Base-by-base conservation (phyloP, 495 filamentous ascomycete genomes). In the Trichoderma parareesei region DNA sequence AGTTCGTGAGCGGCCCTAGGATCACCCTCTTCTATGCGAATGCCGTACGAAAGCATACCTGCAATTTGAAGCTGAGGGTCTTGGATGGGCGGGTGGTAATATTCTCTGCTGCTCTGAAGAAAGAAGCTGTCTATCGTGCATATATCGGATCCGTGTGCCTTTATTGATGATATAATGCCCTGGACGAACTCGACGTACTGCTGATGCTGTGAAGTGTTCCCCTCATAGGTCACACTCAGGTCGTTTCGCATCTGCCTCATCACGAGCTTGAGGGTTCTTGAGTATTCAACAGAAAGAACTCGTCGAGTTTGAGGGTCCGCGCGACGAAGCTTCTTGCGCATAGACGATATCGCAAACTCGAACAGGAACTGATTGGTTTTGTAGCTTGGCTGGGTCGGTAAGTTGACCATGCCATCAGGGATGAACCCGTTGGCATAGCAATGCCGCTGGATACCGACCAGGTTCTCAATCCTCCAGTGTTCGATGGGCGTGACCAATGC, bases 161-260 rank as follows among this genome's bases (percentile, higher is more conserved):
- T 76, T 62, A 84, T 77, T 37, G 78, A 68, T 1, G 73, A 74
- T 66, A 81, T 75, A 43, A 79, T 70, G 11, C 69, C 69, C n/a
- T 77, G 74, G 13, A 78, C 76, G 62, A 81, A 82, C 13, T 69
- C 69, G 38, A 83, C 71, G 67, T 81, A 78, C 20, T 66, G 37
- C 13, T 67, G 66, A 41, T 83, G 80, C 44, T 75, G 72, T 27
- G 46, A 42, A 0, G 71, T 64, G 11, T 72, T 67, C 5, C 70
- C 27, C 27, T 27, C 53, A 0, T 64, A 67, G 37, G 79, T 67
- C 0, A 70, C 68, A 27, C 74, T 69, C 0, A 84, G 71, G 64
- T 81, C 72, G n/a, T 70, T 60, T 64, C 77, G 79, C 66, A 84
- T 81, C 38, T 74, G 77, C n/a, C 75, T 72, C 80, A 84, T 83